Evolutionary conservation across 106 monocot genomes (phyloP).

Genomic region (Allium cepa): DNA sequence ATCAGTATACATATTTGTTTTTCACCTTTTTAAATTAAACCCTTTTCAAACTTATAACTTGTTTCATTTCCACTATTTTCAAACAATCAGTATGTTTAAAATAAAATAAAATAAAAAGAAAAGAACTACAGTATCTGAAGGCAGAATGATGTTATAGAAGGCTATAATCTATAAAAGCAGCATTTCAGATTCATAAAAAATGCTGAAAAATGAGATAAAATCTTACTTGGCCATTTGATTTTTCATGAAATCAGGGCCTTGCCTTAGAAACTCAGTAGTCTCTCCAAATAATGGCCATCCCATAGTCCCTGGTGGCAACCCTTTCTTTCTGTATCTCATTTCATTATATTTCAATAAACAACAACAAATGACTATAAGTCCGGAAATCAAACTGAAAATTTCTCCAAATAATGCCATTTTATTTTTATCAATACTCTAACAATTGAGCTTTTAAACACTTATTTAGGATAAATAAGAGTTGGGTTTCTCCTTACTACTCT

Average conservation of each 20-base stretch:
- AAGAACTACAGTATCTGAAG: too few relatives aligned
- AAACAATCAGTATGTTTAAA: too few relatives aligned
- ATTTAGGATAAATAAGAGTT: slow-evolving; percentile 4
- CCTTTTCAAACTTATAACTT: too few relatives aligned
- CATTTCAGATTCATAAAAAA: too few relatives aligned
- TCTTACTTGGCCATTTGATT: slow-evolving; percentile 66
- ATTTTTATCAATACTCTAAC: background rate
- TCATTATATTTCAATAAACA: slow-evolving; percentile 76
- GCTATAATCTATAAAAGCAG: too few relatives aligned
- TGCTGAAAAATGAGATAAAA: background rate
- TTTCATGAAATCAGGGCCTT: slow-evolving; percentile 79
- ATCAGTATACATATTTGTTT: too few relatives aligned
- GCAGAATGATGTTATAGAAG: too few relatives aligned
- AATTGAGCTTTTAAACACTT: slow-evolving; percentile 2
- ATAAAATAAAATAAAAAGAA: too few relatives aligned
- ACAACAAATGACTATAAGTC: slow-evolving; percentile 29
- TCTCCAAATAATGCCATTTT: slow-evolving; percentile 35
- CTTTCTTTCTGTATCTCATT: slow-evolving; percentile 69
- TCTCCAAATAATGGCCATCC: slow-evolving; percentile 94
- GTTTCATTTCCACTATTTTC: too few relatives aligned
- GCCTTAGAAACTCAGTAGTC: slow-evolving; percentile 88
- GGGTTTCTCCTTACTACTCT: slow-evolving; percentile 9
- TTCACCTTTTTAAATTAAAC: too few relatives aligned
- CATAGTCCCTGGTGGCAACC: slow-evolving; percentile 93
- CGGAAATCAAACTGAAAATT: slow-evolving; percentile 22